Evolutionary conservation across 495 filamentous ascomycete genomes (phyloP), one percentile per base, ranked within the genome.

Genomic region (Podospora didyma): DNA sequence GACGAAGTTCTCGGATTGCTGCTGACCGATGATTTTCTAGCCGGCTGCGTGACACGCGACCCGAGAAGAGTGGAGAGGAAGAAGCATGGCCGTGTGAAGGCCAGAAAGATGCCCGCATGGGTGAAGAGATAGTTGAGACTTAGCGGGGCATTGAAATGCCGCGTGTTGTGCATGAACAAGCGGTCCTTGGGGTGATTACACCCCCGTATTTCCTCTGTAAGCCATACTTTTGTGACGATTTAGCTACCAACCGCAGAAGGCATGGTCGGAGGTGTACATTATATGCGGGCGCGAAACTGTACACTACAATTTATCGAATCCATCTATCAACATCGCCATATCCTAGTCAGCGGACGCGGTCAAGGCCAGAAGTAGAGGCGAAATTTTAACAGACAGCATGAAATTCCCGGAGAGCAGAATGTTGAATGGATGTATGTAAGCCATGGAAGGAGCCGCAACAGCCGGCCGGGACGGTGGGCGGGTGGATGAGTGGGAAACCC

Each of bases 91-190:
- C 87, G 89, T 61, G 70, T 96, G 71, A 97, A 97, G 79, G 93
- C 94, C 42, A 87, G 94, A 74, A 99, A 99, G 82, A 94, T 90
- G 86, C 95, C 92, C 53, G 80, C 95, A 60, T 99, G 94, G 94
- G 93, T 97, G 77, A 97, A 97, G 84, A 79, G 85, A 75, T 88
- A 85, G 64, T 58, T 55, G 26, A 28, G 45, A 21, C 46, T 23
- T 22, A 20, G 51, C 37, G 26, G 39, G 49, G 53, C 58, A 54
- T 52, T 58, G 54, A 57, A 12, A 17, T 52, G 31, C 16, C 44
- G 26, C 49, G 31, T 49, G 22, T 46, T 31, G 53, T 53, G 64
- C 64, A 65, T 65, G 62, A 57, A 58, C 53, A 23, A 41, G 49
- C 12, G 39, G 39, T 42, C 39, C 53, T 35, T 49, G 21, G 58